phyloP scores from a whole-genome alignment of 2,329 filamentous ascomycete species.

The Aspergillus pseudoglaucus region DNA sequence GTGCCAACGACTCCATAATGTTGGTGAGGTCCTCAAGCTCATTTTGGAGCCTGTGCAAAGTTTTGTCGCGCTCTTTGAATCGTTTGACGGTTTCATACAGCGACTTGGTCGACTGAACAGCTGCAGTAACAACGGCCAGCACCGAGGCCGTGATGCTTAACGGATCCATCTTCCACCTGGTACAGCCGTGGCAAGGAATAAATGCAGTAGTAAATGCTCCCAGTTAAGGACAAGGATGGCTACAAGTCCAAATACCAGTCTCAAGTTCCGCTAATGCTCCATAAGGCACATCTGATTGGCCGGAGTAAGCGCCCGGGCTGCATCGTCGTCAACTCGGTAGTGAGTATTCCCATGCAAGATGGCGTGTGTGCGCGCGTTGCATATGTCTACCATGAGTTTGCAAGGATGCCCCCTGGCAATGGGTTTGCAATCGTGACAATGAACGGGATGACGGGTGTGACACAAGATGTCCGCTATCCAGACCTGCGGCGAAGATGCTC shows the following conservation, averaged over 20 bases:
- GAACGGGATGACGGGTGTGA: no score
- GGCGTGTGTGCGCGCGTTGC: constrained; percentile 52
- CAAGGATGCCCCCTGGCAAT: no score
- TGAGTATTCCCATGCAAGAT: constrained; percentile 2
- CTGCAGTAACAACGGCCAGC: constrained; percentile 27
- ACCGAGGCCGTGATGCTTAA: constrained; percentile 28
- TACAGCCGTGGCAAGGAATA: no score
- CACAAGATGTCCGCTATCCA: no score
- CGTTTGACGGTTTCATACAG: constrained; percentile 29
- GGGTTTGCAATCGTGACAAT: no score
- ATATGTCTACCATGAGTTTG: constrained; percentile 43
- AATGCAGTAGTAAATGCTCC: not conserved
- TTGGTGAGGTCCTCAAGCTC: constrained; percentile 28
- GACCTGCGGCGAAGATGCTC: no score
- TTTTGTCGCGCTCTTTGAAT: constrained; percentile 31
- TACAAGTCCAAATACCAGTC: not conserved
- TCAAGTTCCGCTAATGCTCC: not conserved
- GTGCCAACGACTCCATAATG: constrained; percentile 25
- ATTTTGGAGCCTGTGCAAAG: constrained; percentile 25
- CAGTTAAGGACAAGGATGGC: not conserved
- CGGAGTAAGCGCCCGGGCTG: not conserved
- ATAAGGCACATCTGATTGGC: not conserved
- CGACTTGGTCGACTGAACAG: constrained; percentile 28
- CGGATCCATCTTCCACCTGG: constrained; percentile 30
- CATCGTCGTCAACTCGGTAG: not conserved